phyloP scores from a whole-genome alignment of 73 alveolate genomes.

The Tetrahymena borealis region DNA sequence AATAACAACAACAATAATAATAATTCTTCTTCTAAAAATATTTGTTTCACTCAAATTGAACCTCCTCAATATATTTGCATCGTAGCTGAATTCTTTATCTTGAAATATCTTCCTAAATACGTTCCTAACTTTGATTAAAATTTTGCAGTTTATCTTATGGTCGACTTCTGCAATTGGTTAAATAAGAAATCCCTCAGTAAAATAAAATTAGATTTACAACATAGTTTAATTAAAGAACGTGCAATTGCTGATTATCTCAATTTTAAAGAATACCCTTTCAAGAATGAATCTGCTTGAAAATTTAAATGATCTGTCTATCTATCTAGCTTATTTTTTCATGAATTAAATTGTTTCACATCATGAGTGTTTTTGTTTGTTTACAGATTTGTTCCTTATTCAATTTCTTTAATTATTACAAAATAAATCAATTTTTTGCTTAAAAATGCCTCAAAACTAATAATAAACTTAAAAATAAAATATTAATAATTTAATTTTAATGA shows the following conservation, averaged over 20 bases:
- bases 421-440: too few species aligned
- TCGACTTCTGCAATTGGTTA: not conserved
- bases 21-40: not conserved
- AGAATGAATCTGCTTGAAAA: not conserved
- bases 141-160: not conserved
- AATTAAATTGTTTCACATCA: too few species aligned
- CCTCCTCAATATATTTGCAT: not conserved
- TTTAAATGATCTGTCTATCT: too few species aligned
- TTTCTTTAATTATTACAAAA: too few species aligned
- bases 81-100: not conserved
- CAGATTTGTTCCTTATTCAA: too few species aligned
- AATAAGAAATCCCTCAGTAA: not conserved
- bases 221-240: not conserved
- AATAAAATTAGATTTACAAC: not conserved
- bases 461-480: too few species aligned
- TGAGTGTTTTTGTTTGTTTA: too few species aligned
- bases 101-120: not conserved
- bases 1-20: not conserved
- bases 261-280: not conserved
- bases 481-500: too few species aligned
- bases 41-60: not conserved
- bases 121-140: not conserved
- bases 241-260: not conserved
- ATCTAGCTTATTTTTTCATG: too few species aligned
- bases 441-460: too few species aligned